A percentile compares a stretch with the other conserved stretches of the same genome.
Conservation (phyloP, 306 rosid genomes). For the Notholithocarpus densiflorus region DNA sequence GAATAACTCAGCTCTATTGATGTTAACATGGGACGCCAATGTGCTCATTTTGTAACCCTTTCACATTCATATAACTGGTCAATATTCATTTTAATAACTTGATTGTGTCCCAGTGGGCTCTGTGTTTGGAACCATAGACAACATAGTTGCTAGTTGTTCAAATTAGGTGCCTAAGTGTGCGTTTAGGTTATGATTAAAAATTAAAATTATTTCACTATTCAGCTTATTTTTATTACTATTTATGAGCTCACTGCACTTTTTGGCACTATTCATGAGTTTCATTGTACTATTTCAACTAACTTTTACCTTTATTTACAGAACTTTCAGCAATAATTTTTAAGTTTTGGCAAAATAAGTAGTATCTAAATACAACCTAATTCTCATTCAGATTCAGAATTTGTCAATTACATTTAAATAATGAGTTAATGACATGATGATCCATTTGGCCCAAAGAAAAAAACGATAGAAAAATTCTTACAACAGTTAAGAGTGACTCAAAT, state of each 20-base stretch:
- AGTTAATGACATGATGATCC: conserved; percentile 3
- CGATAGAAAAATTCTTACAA: conserved; percentile 1
- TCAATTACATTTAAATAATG: neutral
- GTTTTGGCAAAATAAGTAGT: accelerated
- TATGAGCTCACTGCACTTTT: accelerated
- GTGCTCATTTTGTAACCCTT: too few species aligned
- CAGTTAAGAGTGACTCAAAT: neutral
- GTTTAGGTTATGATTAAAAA: too few species aligned
- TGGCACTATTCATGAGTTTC: accelerated
- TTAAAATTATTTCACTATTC: too few species aligned
- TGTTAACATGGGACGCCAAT: too few species aligned
- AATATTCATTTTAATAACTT: neutral
- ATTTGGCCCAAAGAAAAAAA: neutral
- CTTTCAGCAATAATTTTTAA: too few species aligned
- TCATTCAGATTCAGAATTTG: neutral
- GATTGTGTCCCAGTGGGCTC: neutral
- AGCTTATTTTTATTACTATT: too few species aligned
- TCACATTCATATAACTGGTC: too few species aligned
- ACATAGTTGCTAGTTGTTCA: neutral
- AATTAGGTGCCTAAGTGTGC: neutral
- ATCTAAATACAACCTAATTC: neutral
- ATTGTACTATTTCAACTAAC: too few species aligned
- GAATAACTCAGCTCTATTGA: too few species aligned
- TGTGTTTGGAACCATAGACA: neutral
- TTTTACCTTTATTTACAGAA: too few species aligned